A percentile compares a stretch with the other conserved stretches of the same genome.
Conservation (phyloP, 139 green algal genomes). For the Haematococcus lacustris region DNA sequence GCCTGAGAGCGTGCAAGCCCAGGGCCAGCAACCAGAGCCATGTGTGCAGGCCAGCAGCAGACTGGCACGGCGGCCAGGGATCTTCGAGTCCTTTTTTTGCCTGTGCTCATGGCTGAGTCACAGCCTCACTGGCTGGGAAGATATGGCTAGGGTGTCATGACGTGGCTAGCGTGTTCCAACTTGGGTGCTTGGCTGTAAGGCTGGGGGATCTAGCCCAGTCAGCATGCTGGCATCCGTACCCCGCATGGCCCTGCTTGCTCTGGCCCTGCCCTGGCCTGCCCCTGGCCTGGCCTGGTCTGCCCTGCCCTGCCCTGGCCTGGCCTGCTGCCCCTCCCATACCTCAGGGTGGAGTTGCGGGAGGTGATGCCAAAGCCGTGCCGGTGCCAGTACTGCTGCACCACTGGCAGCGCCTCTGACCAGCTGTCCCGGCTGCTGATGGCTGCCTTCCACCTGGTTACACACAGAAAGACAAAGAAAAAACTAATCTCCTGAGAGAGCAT, state of each 20-base stretch:
- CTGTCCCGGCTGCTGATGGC: conserved; percentile 29
- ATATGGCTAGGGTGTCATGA: too few species aligned
- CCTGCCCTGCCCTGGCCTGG: background rate
- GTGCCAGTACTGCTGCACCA: conserved; percentile 40
- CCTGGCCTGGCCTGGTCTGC: background rate
- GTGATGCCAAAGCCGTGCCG: conserved; percentile 54
- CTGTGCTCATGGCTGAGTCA: too few species aligned
- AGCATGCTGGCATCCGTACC: too few species aligned
- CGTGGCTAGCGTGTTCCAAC: too few species aligned
- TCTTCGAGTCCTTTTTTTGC: too few species aligned
- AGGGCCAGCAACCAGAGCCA: background rate
- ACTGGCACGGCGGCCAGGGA: too few species aligned
- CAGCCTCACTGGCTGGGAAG: too few species aligned
- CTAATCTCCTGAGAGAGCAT: too few species aligned
- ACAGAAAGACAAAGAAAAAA: too few species aligned
- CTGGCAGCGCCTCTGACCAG: conserved; percentile 27
- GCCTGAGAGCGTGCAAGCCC: background rate
- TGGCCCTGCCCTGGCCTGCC: background rate
- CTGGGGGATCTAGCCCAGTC: too few species aligned
- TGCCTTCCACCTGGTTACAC: conserved; percentile 31
- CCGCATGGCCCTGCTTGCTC: too few species aligned
- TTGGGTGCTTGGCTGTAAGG: background rate
- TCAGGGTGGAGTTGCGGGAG: conserved; percentile 32
- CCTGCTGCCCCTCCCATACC: conserved; percentile 9
- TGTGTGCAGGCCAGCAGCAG: background rate